phyloP scores from a whole-genome alignment of 2,329 filamentous ascomycete species.

The Dactylellina parvicollis region DNA sequence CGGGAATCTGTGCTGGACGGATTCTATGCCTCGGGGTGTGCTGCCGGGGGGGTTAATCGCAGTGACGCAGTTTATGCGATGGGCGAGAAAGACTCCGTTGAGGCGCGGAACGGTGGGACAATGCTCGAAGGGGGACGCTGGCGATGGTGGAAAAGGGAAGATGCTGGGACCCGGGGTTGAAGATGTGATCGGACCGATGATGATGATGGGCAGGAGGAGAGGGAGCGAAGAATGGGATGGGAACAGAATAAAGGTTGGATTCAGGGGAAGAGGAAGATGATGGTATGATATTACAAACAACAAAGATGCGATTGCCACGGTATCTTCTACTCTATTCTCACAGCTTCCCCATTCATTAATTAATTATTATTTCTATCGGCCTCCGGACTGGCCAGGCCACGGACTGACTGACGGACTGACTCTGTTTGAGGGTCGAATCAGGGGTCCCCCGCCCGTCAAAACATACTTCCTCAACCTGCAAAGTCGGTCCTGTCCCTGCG shows the following conservation, averaged over 20 bases:
- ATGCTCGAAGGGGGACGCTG: not conserved
- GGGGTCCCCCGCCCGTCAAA: constrained; percentile 50
- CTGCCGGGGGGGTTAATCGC: constrained; percentile 36
- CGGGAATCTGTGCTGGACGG: constrained; percentile 10
- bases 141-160: constrained; percentile 6
- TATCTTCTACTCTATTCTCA: not conserved
- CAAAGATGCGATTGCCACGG: not conserved
- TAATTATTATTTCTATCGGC: constrained; percentile 17
- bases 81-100: constrained; percentile 23
- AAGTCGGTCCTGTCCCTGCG: constrained; percentile 25
- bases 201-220: constrained; percentile 5
- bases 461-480: constrained; percentile 43
- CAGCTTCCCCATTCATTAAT: constrained; percentile 19
- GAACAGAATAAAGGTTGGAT: not conserved
- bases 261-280: not conserved
- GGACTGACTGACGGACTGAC: constrained; percentile 13
- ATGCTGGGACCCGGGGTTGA: not conserved
- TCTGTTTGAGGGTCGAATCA: constrained; percentile 3
- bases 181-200: too few relatives aligned
- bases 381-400: constrained; percentile 38
- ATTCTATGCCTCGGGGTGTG: constrained; percentile 24
- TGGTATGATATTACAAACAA: not conserved
- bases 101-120: constrained; percentile 48
- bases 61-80: constrained; percentile 25
- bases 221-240: not conserved